A percentile compares a stretch with the other conserved stretches of the same genome.
These are phyloP conservation scores for Erodium moschatum DNA, from an alignment of 441 rosid species.

Conservation along the genomic window DNA sequence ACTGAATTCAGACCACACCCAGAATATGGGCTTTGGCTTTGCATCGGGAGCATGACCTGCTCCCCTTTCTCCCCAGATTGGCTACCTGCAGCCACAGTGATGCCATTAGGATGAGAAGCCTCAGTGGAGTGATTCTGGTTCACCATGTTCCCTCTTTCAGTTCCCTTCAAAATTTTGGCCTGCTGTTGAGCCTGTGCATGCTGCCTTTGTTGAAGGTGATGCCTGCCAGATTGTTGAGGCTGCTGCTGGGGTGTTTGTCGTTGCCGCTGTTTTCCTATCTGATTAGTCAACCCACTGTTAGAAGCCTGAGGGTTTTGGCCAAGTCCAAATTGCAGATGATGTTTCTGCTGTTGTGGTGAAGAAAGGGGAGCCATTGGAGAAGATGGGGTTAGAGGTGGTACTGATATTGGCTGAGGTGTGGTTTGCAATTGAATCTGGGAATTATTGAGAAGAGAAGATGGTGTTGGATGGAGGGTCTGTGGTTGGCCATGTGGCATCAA, in stretches of 20 bases:
- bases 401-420: constrained; percentile 28
- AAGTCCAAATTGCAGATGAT: constrained; percentile 50
- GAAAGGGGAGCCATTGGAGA: constrained; percentile 52
- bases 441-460: constrained; percentile 31
- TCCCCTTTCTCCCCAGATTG: constrained; percentile 53
- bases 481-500: too few relatives aligned
- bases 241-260: constrained; percentile 63
- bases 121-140: constrained; percentile 60
- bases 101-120: constrained; percentile 57
- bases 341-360: constrained; percentile 60
- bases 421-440: too few relatives aligned
- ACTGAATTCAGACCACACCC: constrained; percentile 33
- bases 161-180: constrained; percentile 56
- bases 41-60: constrained; percentile 45
- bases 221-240: constrained; percentile 71
- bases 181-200: constrained; percentile 16
- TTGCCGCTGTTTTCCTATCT: constrained; percentile 80
- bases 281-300: constrained; percentile 55
- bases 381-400: constrained; percentile 44
- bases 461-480: constrained; percentile 43
- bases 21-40: constrained; percentile 55
- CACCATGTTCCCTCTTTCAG: constrained; percentile 66
- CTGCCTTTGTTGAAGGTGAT: constrained; percentile 43
- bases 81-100: constrained; percentile 28
- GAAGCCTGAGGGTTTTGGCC: constrained; percentile 51